A percentile compares a stretch with the other conserved stretches of the same genome.
These are phyloP conservation scores for Knoxdaviesia capensis DNA, from an alignment of 2,329 filamentous ascomycete species.

Conservation along the genomic window DNA sequence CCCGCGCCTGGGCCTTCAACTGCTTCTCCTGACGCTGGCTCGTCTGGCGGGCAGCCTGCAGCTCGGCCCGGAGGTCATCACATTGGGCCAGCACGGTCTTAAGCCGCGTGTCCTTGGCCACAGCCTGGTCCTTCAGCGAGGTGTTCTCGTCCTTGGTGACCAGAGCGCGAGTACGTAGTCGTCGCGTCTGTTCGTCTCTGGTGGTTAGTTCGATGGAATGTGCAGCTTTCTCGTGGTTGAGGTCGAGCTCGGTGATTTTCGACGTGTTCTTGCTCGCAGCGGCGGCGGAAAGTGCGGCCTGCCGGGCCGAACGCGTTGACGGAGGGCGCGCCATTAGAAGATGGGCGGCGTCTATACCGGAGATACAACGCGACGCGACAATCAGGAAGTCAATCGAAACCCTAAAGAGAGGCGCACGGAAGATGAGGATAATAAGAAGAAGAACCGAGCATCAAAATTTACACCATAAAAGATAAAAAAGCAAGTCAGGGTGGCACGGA, in stretches of 20 bases:
- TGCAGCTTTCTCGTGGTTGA: slow-evolving; percentile 45
- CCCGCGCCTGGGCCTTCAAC: slow-evolving; percentile 25
- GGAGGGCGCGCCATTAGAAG: too few relatives aligned
- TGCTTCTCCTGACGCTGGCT: slow-evolving; percentile 24
- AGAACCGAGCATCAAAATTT: too few relatives aligned
- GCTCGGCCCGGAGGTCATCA: slow-evolving; percentile 18
- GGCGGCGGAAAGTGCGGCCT: too few relatives aligned
- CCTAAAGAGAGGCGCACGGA: too few relatives aligned
- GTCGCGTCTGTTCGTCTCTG: slow-evolving; percentile 56
- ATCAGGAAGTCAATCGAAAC: too few relatives aligned
- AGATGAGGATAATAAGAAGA: too few relatives aligned
- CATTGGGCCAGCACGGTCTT: slow-evolving; percentile 21
- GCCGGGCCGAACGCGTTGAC: too few relatives aligned
- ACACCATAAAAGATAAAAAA: too few relatives aligned
- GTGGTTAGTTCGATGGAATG: slow-evolving; percentile 46
- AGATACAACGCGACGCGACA: too few relatives aligned
- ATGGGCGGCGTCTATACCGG: too few relatives aligned
- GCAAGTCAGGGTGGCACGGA: too few relatives aligned
- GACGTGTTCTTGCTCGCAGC: slow-evolving; percentile 2
- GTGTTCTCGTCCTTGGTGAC: slow-evolving; percentile 59
- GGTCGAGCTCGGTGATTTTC: slow-evolving; percentile 38
- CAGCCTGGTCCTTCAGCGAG: slow-evolving; percentile 41
- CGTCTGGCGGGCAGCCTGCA: slow-evolving; percentile 22
- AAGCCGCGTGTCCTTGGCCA: slow-evolving; percentile 37
- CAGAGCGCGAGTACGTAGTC: slow-evolving; percentile 46